phyloP scores from a whole-genome alignment of 176 grass and related monocot species.

The Ampelocalamus luodianensis region DNA sequence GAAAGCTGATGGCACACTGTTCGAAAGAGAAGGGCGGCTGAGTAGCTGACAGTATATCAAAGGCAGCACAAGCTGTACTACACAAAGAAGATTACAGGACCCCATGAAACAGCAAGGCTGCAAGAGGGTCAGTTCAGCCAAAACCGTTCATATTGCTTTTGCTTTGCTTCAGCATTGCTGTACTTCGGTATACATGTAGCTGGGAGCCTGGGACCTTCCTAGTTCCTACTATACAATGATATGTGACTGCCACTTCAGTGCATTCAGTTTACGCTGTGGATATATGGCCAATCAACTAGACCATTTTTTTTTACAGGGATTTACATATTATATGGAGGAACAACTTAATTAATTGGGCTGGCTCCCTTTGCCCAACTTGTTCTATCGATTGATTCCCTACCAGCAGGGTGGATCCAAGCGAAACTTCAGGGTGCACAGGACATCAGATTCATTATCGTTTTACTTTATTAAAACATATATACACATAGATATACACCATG shows the following conservation, averaged over 20 bases:
- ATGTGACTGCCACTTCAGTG: no score
- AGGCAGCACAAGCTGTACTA: slow-evolving; percentile 27
- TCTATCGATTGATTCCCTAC: neutral
- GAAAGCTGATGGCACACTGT: slow-evolving; percentile 2
- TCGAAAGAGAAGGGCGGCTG: neutral
- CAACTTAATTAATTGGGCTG: no score
- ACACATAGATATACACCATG: rapidly evolving
- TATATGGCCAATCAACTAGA: no score
- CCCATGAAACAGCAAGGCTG: neutral
- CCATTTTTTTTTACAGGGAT: no score
- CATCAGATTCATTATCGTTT: no score
- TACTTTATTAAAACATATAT: no score
- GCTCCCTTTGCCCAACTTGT: no score
- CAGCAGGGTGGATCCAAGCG: neutral
- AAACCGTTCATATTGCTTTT: slow-evolving; percentile 41
- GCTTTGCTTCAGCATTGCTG: neutral
- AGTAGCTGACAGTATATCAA: slow-evolving; percentile 15
- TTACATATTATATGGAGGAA: no score
- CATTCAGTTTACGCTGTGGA: no score
- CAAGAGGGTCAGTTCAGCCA: neutral
- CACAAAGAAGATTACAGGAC: neutral
- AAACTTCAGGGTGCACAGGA: no score
- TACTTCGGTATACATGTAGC: neutral
- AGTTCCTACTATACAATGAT: neutral
- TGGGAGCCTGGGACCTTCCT: neutral